Evolutionary conservation across 495 filamentous ascomycete species (phyloP).

Genomic region (Aspergillus avenaceus): DNA sequence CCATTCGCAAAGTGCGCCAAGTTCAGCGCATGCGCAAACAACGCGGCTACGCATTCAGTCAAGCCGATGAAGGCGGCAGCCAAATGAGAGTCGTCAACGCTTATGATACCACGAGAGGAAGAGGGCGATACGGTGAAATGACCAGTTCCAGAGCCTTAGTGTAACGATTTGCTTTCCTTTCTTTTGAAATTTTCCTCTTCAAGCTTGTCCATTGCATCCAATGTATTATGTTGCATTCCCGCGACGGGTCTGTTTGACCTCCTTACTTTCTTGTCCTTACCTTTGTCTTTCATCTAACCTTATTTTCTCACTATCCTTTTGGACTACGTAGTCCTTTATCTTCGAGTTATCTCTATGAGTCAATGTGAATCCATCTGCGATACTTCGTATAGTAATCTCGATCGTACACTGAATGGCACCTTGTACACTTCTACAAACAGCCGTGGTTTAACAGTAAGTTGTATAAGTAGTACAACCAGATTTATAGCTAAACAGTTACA

Average conservation of each 20-base stretch:
- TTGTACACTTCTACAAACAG: too few relatives aligned
- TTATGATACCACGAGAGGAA: slow-evolving; percentile 91
- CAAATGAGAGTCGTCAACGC: slow-evolving; percentile 85
- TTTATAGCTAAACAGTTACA: too few relatives aligned
- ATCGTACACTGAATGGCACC: too few relatives aligned
- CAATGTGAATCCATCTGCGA: too few relatives aligned
- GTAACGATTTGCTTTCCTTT: slow-evolving; percentile 25
- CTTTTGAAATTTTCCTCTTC: slow-evolving; percentile 10
- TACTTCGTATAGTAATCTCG: too few relatives aligned
- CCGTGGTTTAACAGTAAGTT: too few relatives aligned
- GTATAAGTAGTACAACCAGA: too few relatives aligned
- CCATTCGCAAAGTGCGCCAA: slow-evolving; percentile 96
- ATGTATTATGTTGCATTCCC: slow-evolving; percentile 7
- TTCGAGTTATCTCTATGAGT: neutral
- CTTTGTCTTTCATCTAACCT: neutral
- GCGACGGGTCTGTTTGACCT: neutral
- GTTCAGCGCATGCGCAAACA: slow-evolving; percentile 99
- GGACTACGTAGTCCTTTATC: too few relatives aligned
- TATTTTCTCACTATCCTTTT: too few relatives aligned
- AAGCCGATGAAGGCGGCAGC: slow-evolving; percentile 85
- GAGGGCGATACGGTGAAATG: slow-evolving; percentile 97
- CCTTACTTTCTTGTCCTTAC: neutral
- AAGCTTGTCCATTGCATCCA: slow-evolving; percentile 10
- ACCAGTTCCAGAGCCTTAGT: slow-evolving; percentile 58
- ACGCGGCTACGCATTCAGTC: slow-evolving; percentile 95